phyloP scores from a whole-genome alignment of 805 yeast species.

The Teunomyces aglyptinius region DNA sequence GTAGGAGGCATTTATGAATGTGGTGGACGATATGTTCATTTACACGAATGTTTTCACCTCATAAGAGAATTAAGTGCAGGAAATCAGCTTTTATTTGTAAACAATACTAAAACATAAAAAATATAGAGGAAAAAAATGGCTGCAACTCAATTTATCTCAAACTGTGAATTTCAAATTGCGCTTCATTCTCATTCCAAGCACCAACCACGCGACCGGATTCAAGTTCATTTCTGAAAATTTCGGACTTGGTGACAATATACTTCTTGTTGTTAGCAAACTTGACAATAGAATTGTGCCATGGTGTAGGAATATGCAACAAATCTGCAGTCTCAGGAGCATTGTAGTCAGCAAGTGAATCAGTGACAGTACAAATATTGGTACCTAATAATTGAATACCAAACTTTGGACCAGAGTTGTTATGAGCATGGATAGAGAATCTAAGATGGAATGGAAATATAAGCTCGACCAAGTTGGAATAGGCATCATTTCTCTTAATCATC shows the following conservation, averaged over 20 bases:
- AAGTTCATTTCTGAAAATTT: slow-evolving; percentile 6
- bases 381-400: slow-evolving; percentile 53
- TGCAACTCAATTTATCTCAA: not conserved
- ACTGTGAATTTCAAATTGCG: slow-evolving; percentile 1
- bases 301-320: slow-evolving; percentile 61
- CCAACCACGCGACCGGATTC: slow-evolving; percentile 17
- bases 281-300: slow-evolving; percentile 62
- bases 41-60: not conserved
- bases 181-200: slow-evolving; percentile 20
- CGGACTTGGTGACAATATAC: slow-evolving; percentile 23
- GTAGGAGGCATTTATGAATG: slow-evolving; percentile 58
- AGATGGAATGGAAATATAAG: slow-evolving; percentile 57
- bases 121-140: not conserved
- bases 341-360: slow-evolving; percentile 43
- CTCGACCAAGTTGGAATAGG: slow-evolving; percentile 62
- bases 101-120: slow-evolving; percentile 4
- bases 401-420: slow-evolving; percentile 58
- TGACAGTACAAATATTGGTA: slow-evolving; percentile 41
- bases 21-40: not conserved
- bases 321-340: slow-evolving; percentile 46
- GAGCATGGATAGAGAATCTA: slow-evolving; percentile 62
- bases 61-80: not conserved
- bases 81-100: not conserved
- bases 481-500: slow-evolving; percentile 64
- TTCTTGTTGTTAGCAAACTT: slow-evolving; percentile 35